phyloP scores from a whole-genome alignment of 306 rosid species.

The Castanea crenata region DNA sequence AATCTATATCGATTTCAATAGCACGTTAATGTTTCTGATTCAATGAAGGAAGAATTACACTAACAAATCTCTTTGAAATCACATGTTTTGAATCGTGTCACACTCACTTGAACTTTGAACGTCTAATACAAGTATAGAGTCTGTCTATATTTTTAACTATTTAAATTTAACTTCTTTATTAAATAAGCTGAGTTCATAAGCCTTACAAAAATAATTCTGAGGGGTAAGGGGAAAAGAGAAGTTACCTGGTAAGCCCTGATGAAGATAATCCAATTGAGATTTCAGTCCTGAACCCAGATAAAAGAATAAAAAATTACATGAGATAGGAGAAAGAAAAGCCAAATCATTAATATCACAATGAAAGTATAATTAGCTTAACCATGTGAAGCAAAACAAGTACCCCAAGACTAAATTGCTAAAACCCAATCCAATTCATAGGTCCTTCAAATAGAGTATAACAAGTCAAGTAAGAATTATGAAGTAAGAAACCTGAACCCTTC shows the following conservation, averaged over 20 bases:
- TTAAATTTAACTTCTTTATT: background rate
- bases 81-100: too few relatives aligned
- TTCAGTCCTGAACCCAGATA: slow-evolving; percentile 64
- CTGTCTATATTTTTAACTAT: background rate
- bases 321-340: slow-evolving; percentile 8
- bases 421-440: slow-evolving; percentile 1
- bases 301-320: slow-evolving; percentile 7
- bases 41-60: too few relatives aligned
- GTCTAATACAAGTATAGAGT: background rate
- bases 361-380: slow-evolving; percentile 23
- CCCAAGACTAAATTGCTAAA: background rate
- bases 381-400: background rate
- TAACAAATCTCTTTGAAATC: too few relatives aligned
- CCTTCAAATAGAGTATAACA: background rate
- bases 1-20: background rate
- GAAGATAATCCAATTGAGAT: slow-evolving; percentile 85
- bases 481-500: slow-evolving; percentile 2
- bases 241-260: slow-evolving; percentile 90
- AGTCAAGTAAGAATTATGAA: slow-evolving; percentile 14
- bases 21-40: slow-evolving; percentile 1
- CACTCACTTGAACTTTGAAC: too few relatives aligned
- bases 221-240: background rate
- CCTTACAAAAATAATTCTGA: background rate
- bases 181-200: background rate
- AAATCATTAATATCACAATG: background rate